These are phyloP conservation scores for Prunus kanzakura DNA, from an alignment of 306 rosid species.

Conservation along the genomic window DNA sequence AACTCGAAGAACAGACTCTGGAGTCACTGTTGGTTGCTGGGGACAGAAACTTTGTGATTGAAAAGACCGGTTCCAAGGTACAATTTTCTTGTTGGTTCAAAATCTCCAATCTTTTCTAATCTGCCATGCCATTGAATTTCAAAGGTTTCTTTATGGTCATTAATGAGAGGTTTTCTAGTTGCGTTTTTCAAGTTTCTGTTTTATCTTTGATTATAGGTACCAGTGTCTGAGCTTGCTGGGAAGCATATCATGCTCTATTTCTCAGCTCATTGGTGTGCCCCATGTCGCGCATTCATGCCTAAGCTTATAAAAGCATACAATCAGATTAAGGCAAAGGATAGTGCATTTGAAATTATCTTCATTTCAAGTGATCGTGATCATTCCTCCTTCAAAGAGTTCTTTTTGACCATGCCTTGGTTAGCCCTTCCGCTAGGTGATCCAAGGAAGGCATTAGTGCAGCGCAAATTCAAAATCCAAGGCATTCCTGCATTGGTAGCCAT, in stretches of 20 bases:
- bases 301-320: conserved; percentile 34
- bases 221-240: conserved; percentile 39
- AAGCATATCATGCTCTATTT: conserved; percentile 40
- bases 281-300: conserved; percentile 43
- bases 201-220: conserved; percentile 23
- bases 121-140: background rate
- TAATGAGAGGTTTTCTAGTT: background rate
- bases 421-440: conserved; percentile 48
- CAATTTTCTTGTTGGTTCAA: background rate
- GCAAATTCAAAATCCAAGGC: conserved; percentile 38
- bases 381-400: conserved; percentile 28
- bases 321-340: conserved; percentile 27
- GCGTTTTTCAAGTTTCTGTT: background rate
- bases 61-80: conserved; percentile 43
- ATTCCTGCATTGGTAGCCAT: conserved; percentile 36
- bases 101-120: background rate
- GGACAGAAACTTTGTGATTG: conserved; percentile 36
- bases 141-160: background rate
- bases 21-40: conserved; percentile 46
- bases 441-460: conserved; percentile 27
- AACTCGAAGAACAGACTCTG: conserved; percentile 38
- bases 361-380: conserved; percentile 42
- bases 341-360: conserved; percentile 36
- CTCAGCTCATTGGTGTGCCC: conserved; percentile 54
- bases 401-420: conserved; percentile 45